Conservation (phyloP, 345 rosid species). For the Excoecaria cochinchinensis region DNA sequence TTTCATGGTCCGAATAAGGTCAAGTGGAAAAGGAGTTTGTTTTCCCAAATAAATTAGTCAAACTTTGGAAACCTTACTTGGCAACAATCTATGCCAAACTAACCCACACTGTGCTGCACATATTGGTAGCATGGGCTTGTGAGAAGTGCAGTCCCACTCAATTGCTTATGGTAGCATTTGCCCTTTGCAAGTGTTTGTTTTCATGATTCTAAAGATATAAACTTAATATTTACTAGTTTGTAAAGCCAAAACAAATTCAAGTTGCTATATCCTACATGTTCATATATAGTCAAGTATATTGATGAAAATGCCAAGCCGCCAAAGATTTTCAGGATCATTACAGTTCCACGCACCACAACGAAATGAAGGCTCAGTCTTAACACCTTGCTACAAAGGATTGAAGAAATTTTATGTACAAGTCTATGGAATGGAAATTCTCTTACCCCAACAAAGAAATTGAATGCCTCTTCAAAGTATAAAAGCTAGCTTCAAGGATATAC, state of each 20-base stretch:
- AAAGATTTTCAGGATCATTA: not conserved
- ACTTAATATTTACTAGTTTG: too few relatives aligned
- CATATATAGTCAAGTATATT: not conserved
- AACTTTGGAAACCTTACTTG: too few relatives aligned
- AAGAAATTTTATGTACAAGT: slow-evolving; percentile 21
- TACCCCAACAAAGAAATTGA: not conserved
- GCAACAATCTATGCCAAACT: too few relatives aligned
- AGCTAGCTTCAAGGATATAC: not conserved
- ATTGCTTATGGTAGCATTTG: too few relatives aligned
- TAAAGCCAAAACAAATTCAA: not conserved
- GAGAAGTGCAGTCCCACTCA: too few relatives aligned
- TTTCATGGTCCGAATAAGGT: too few relatives aligned
- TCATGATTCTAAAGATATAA: too few relatives aligned
- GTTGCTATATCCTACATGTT: not conserved
- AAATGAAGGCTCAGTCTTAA: not conserved
- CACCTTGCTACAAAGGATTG: not conserved
- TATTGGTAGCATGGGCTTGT: too few relatives aligned
- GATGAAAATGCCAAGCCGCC: not conserved
- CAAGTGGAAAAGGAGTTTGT: too few relatives aligned
- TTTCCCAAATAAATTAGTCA: too few relatives aligned
- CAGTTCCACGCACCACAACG: not conserved
- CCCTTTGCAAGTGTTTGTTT: not conserved
- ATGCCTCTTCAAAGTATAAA: not conserved
- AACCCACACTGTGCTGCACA: too few relatives aligned
- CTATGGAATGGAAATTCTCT: slow-evolving; percentile 8